These are phyloP conservation scores for Alopecurus myosuroides DNA, from an alignment of 176 grass and related monocot genomes.

Conservation along the genomic window DNA sequence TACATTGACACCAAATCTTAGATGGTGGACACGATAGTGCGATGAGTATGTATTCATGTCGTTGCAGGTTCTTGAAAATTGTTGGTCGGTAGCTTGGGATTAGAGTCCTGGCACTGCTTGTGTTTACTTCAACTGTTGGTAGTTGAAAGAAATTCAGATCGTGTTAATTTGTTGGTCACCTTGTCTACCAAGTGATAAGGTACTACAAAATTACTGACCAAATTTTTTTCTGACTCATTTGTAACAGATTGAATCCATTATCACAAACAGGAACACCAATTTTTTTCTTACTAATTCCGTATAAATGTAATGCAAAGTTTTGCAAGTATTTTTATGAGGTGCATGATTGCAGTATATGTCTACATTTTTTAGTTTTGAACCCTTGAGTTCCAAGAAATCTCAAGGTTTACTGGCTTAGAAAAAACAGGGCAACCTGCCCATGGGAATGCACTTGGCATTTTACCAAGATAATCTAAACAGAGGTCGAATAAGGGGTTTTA, in stretches of 20 bases:
- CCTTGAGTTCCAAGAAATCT: not conserved
- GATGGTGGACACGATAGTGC: not conserved
- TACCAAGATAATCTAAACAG: not conserved
- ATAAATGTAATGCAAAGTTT: not conserved
- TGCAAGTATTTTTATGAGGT: not conserved
- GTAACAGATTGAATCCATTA: not conserved
- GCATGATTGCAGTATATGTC: not conserved
- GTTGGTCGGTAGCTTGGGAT: not conserved
- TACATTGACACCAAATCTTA: not conserved
- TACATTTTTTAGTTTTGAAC: not conserved
- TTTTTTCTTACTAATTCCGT: not conserved
- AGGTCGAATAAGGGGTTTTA: not conserved
- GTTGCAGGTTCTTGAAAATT: constrained; percentile 11
- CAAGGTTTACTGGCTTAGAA: not conserved
- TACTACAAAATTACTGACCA: not conserved
- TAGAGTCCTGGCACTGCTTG: not conserved
- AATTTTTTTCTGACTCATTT: not conserved
- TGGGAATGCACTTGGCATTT: not conserved
- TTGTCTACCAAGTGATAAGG: not conserved
- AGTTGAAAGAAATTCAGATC: not conserved
- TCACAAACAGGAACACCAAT: not conserved
- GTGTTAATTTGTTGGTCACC: not conserved
- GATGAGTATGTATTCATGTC: constrained; percentile 18
- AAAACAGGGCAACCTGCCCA: not conserved
- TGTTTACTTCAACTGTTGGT: not conserved